phyloP scores from a whole-genome alignment of 768 basidiomycete species.

The Pleurotus platypus region DNA sequence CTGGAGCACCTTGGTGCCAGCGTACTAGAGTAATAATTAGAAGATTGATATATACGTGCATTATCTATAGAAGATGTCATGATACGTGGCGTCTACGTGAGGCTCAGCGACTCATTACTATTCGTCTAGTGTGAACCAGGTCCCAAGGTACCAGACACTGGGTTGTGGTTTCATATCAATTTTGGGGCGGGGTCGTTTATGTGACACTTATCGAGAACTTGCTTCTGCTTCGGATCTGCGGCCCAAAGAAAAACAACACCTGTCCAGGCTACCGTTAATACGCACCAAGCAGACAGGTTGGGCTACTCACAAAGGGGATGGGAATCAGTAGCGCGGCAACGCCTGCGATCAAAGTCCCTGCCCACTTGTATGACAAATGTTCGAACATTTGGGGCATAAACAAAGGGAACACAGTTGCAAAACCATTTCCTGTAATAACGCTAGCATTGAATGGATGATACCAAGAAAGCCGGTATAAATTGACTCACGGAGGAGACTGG shows the following conservation, averaged over 20 bases:
- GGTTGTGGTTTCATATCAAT: too few relatives aligned
- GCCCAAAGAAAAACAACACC: conserved; percentile 27
- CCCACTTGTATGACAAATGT: conserved; percentile 51
- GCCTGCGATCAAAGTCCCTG: conserved; percentile 46
- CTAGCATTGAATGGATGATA: neutral
- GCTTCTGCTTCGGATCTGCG: conserved; percentile 20
- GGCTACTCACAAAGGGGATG: conserved; percentile 41
- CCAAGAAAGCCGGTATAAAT: neutral
- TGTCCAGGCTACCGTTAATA: neutral
- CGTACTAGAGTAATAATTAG: neutral
- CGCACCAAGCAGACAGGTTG: neutral
- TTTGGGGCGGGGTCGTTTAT: neutral
- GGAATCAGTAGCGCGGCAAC: conserved; percentile 45
- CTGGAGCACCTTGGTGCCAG: conserved; percentile 25
- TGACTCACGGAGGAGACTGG: conserved; percentile 48
- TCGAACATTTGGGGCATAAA: conserved; percentile 56
- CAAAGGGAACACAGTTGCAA: conserved; percentile 48
- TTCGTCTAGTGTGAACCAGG: too few relatives aligned
- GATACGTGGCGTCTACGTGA: too few relatives aligned
- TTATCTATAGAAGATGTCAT: too few relatives aligned
- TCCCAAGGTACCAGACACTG: too few relatives aligned
- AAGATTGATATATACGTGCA: too few relatives aligned
- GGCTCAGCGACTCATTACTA: too few relatives aligned
- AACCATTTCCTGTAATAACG: conserved; percentile 34
- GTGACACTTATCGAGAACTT: conserved; percentile 16